Evolutionary conservation across 768 basidiomycete species (phyloP), one percentile per base, ranked within the genome.

Genomic region (Fomitopsis pulvina): DNA sequence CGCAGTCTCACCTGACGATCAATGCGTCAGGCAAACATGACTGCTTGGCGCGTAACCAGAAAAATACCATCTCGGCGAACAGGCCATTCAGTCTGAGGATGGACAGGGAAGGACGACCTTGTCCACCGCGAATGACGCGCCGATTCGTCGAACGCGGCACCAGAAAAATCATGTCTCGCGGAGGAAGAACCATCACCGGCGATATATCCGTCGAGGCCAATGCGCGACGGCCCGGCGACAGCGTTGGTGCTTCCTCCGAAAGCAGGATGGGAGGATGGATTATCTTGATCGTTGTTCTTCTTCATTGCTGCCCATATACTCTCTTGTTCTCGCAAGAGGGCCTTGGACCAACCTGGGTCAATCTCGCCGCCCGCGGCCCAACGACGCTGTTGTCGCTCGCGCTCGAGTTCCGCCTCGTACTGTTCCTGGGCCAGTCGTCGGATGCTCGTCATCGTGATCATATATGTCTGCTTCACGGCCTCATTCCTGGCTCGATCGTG

Each of bases 381-480:
- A 14, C 24, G 34, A 12, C 47, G 47, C 47, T 38, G 21, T 38
- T 20, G 34, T 25, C 47, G 21, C 38, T 48, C 47, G 38, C 32
- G 37, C 38, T 39, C 25, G 9, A 48, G 20, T 25, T 20, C 38
- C 4, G 14, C 37, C 8, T 24, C 24, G 22, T 21, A 82, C 52
- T 73, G 70, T 25, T 77, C 78, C 47, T 67, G 63, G 0, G 77
- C 79, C 3, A 78, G 53, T 24, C 58, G 54, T 7, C 72, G 68
- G 48, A 82, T 75, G 45, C 60, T 69, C 24, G 60, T 61, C 71
- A 81, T 72, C 6, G 71, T 61, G 0, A 63, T 57, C 16, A 64
- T 54, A 57, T 75, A 72, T 38, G 79, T 72, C 0, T 59, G 48
- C 56, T 54, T 58, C 28, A 77, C 58, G 4, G 6, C 40, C 24